These are phyloP conservation scores for Cajanus cajan DNA, from an alignment of 306 rosid species.

Conservation along the genomic window DNA sequence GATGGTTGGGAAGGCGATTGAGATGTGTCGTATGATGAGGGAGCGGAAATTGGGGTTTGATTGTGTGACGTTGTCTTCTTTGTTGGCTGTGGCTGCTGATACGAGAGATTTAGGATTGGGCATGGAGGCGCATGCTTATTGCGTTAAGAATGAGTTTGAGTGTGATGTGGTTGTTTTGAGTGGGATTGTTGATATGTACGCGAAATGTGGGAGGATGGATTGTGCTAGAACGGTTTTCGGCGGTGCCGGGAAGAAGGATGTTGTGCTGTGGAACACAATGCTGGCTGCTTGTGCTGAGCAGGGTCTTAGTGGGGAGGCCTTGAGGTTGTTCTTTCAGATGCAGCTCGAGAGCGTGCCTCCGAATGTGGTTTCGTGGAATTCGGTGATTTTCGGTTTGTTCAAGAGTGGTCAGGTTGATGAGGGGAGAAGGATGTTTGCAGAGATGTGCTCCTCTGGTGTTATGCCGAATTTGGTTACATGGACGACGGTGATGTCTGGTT, in stretches of 20 bases:
- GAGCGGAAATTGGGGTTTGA: slow-evolving; percentile 64
- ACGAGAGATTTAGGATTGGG: slow-evolving; percentile 53
- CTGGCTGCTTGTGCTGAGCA: slow-evolving; percentile 72
- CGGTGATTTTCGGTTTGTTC: slow-evolving; percentile 63
- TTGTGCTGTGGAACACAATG: slow-evolving; percentile 79
- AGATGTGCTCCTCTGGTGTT: slow-evolving; percentile 56
- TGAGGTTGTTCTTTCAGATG: slow-evolving; percentile 76
- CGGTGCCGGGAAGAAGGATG: slow-evolving; percentile 44
- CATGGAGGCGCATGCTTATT: slow-evolving; percentile 64
- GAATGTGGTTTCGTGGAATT: slow-evolving; percentile 77
- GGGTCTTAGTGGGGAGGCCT: slow-evolving; percentile 71
- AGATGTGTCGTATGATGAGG: slow-evolving; percentile 54
- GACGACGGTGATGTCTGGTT: slow-evolving; percentile 75
- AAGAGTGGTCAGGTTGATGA: slow-evolving; percentile 64
- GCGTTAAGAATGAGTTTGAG: slow-evolving; percentile 63
- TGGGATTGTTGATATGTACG: slow-evolving; percentile 67
- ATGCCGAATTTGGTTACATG: slow-evolving; percentile 66
- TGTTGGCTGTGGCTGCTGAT: slow-evolving; percentile 64
- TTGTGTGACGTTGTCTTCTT: slow-evolving; percentile 63
- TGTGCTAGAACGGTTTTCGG: slow-evolving; percentile 59
- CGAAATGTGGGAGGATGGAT: slow-evolving; percentile 61
- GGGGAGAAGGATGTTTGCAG: slow-evolving; percentile 65
- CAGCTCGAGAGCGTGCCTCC: slow-evolving; percentile 70
- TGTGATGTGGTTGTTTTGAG: slow-evolving; percentile 60
- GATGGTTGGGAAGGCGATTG: slow-evolving; percentile 54